A percentile compares a stretch with the other conserved stretches of the same genome.
These are phyloP conservation scores for Geranium incanum DNA, from an alignment of 441 rosid genomes.

Conservation along the genomic window DNA sequence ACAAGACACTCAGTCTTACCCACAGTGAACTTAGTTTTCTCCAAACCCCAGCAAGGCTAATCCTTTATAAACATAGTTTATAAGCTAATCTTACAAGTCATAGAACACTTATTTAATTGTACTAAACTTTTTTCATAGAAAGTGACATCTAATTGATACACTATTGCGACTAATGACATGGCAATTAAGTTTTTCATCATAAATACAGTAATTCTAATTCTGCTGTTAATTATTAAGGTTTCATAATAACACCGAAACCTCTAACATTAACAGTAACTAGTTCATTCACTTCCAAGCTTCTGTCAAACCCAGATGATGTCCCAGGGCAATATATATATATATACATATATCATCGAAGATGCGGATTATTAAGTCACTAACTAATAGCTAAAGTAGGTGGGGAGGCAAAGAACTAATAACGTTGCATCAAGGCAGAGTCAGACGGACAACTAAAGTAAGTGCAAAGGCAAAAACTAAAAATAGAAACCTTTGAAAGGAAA, in stretches of 20 bases:
- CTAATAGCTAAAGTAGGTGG: not conserved
- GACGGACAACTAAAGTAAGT: not conserved
- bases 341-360: not conserved
- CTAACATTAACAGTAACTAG: not conserved
- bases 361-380: not conserved
- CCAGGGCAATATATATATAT: not conserved
- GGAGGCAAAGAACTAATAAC: not conserved
- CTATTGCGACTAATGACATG: too few species aligned
- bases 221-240: not conserved
- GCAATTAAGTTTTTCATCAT: too few species aligned
- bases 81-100: too few species aligned
- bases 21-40: too few species aligned
- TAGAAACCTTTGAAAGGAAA: slow-evolving; percentile 78
- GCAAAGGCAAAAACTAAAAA: slow-evolving; percentile 5
- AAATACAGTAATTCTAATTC: not conserved
- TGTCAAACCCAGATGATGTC: not conserved
- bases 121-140: too few species aligned
- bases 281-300: not conserved
- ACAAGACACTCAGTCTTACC: too few species aligned
- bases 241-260: not conserved
- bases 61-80: too few species aligned
- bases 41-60: too few species aligned
- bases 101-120: too few species aligned
- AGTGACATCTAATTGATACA: too few species aligned
- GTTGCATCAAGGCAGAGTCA: not conserved